Evolutionary conservation across 768 basidiomycete species (phyloP).

Genomic region (Mycena belliarum): DNA sequence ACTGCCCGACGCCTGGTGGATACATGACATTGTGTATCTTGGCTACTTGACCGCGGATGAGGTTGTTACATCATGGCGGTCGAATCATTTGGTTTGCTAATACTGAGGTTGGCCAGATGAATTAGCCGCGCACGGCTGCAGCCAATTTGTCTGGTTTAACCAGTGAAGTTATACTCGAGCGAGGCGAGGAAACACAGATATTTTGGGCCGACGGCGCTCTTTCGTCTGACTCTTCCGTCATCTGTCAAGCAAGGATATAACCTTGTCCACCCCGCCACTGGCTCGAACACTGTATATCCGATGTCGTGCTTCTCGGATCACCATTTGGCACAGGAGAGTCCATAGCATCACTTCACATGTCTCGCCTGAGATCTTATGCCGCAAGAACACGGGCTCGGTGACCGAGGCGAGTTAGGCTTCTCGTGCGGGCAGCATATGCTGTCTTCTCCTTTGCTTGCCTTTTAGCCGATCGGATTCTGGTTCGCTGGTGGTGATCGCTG

Average conservation of each 20-base stretch:
- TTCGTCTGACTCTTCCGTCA: slow-evolving; percentile 13
- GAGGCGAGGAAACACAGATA: slow-evolving; percentile 14
- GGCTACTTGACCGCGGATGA: background rate
- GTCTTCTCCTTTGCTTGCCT: slow-evolving; percentile 19
- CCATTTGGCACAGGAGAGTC: slow-evolving; percentile 3
- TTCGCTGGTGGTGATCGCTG: slow-evolving; percentile 15
- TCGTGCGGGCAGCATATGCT: slow-evolving; percentile 11
- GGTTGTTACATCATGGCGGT: background rate
- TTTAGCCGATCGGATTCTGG: slow-evolving; percentile 19
- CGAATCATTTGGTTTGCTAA: background rate
- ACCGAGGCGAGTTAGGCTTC: slow-evolving; percentile 17
- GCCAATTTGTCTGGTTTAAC: background rate
- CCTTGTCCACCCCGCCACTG: slow-evolving; percentile 17
- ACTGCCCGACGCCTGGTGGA: background rate
- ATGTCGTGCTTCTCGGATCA: slow-evolving; percentile 23
- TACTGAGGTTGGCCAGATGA: background rate
- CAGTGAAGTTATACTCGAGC: background rate
- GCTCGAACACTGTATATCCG: slow-evolving; percentile 20
- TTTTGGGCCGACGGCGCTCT: slow-evolving; percentile 11
- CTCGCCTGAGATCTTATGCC: slow-evolving; percentile 17
- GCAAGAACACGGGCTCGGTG: slow-evolving; percentile 10
- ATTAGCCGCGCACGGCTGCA: background rate
- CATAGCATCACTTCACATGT: slow-evolving; percentile 17
- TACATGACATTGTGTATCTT: background rate
- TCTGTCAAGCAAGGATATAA: slow-evolving; percentile 22